Base-by-base conservation (phyloP, 805 yeast species). In the Candida sphagnicola region DNA sequence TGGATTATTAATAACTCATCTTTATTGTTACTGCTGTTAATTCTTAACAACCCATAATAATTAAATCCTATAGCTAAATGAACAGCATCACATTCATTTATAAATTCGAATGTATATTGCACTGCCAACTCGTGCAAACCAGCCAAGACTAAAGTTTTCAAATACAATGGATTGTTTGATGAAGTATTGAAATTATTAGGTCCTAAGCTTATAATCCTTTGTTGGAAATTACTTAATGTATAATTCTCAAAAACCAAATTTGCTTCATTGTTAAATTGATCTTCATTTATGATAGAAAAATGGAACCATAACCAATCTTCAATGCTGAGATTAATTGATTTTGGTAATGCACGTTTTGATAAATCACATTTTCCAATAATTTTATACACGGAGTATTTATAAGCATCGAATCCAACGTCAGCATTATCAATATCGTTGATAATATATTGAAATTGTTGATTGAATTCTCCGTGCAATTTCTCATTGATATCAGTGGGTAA, bases 301-400 rank as follows among this genome's bases (percentile, higher is more conserved):
- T 93, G 97, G 56, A 85, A 78, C 99, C 99, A 91, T 35, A 91
- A 60, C 98, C 98, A 91, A 63, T 91, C 98, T 60, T 91, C 98
- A 34, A 90, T 77, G 42, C 95, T 85, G 26, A 80, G 62, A 28
- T 84, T 75, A 21, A 91, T 77, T 28, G 76, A 67, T n/a, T 80
- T 59, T 26, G 95, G 79, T 50, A 90, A 65, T 45, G 76, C 66
- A 59, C 80, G 79, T 59, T 81, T 72, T 34, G 84, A 68, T 54
- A 83, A 55, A 64, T 81, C 82, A 60, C 96, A 88, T 59, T 93
- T 82, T n/a, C 98, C 98, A 41, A 91, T 75, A 18, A 93, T 74
- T 61, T 93, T 91, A 66, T 87, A 93, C 4, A 89, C 83, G 0
- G 96, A 93, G 56, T 82, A 84, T 56, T 90, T 82, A 66, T 76